Percentiles rank a stretch among this genome's conserved stretches.
Conservation (phyloP, 1,284 basidiomycete genomes). For the Macrocystidia cucumis region DNA sequence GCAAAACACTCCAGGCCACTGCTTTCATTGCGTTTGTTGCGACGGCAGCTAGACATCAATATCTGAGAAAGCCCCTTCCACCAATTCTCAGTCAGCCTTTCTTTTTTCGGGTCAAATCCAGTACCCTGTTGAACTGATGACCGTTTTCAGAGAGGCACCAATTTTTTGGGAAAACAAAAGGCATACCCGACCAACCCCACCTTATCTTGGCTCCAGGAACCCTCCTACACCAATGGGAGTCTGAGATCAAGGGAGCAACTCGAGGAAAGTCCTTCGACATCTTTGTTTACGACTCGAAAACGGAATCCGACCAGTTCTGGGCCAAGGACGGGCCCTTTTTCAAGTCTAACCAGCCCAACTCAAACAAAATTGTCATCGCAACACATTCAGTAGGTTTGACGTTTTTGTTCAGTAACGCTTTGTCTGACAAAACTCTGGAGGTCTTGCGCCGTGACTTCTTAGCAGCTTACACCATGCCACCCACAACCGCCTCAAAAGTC, state of each 20-base stretch:
- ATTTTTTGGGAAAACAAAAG: not conserved
- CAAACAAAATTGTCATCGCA: conserved; percentile 17
- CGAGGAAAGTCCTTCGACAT: conserved; percentile 12
- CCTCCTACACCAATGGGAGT: conserved; percentile 9
- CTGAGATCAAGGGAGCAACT: conserved; percentile 5
- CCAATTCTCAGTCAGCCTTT: conserved; percentile 13
- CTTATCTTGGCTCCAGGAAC: conserved; percentile 9
- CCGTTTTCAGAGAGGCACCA: not conserved
- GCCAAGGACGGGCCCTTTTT: conserved; percentile 10
- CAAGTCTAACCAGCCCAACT: conserved; percentile 10
- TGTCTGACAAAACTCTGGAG: no score
- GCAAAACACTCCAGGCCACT: conserved; percentile 18
- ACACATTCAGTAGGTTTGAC: conserved; percentile 17
- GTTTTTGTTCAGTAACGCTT: no score
- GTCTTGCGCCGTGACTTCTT: no score
- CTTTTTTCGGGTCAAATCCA: conserved; percentile 1
- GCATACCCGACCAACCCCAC: conserved; percentile 6
- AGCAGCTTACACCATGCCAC: no score
- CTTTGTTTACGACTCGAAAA: conserved; percentile 13
- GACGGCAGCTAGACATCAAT: conserved; percentile 8
- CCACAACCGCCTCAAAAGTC: no score
- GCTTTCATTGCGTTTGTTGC: conserved; percentile 15
- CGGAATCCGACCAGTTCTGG: conserved; percentile 15
- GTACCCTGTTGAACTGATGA: not conserved
- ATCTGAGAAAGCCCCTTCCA: conserved; percentile 2